Evolutionary conservation across 1,139 yeast species (phyloP), one percentile per base, ranked within the genome.

Genomic region (Candida glucosophila): DNA sequence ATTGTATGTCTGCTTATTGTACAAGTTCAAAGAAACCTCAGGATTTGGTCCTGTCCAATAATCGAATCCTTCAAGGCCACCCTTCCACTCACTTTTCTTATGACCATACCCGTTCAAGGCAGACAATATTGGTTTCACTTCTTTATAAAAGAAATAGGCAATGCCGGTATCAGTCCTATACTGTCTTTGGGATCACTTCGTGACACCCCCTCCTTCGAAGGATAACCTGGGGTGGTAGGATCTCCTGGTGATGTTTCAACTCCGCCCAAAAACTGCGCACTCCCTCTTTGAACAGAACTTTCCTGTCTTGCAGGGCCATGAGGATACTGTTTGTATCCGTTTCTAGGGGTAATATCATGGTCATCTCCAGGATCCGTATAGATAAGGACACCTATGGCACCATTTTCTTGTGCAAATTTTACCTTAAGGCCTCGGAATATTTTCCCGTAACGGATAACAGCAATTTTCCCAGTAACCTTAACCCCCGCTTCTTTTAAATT

Each of bases 191-290:
- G 71, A 26, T 61, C 68, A 29, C 51, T 33, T 29, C 70, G 55
- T 20, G 51, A 58, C n/a, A 44, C 64, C 12, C 63, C 76, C 3
- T 72, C 65, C 33, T 72, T 76, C 22, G 85, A 75, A 4, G 92
- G 76, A 41, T 73, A 76, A 1, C 90, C 90, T 12, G 93, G 93
- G 3, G 93, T 79, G 3, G 93, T 75, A 21, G 95, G 95, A 46
- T 86, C 95, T 25, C 95, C 95, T 1, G 95, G 94, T 22, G 65
- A 49, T 10, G 61, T 45, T 7, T 63, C 65, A 4, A 64, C 57
- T 24, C 68, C 69, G 2, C 93, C 80, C 28, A 85, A 58, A 43
- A 77, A 85, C 49, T 77, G 82, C 3, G 78, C 90, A 31, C 88
- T 76, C 2, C 95, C 95, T 44, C 95, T 67, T 57, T 82, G 90